Base-by-base conservation (phyloP, 2,329 filamentous ascomycete species). In the Fusarium multiceps region DNA sequence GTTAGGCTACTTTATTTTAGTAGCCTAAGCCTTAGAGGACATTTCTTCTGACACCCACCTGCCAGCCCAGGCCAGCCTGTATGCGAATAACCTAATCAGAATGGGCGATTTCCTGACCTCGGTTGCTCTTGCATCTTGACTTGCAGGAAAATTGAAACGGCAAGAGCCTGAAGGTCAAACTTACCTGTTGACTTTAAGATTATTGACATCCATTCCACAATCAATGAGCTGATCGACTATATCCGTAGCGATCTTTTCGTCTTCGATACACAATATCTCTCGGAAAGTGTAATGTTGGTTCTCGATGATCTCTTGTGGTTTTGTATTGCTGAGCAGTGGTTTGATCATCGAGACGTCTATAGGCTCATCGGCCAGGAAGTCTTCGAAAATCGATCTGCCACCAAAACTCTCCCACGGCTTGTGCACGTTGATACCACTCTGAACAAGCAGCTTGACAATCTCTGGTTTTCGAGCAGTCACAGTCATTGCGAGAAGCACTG, bases 201-300 rank as follows among this genome's bases (percentile, higher is more conserved):
- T 43, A 11, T 75, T 72, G 3, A 68, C 59, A 9, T 75, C 63
- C 28, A 75, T 63, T 13, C 66, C 63, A 11, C 55, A 48, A 6
- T 50, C 30, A n/a, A 75, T 46, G 2, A 75, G 23, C 5, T 54
- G 46, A 5, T 27, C 37, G 7, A 75, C 14, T 5, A 74, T 18
- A 3, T 46, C 41, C 20, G 46, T 42, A 2, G 72, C 55, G 5
- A 65, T 37, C 4, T 23, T 4, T 6, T 64, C 49, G 6, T 58
- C 27, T 4, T 46, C 13, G 6, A 69, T 21, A 2, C 28, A 25
- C 4, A 65, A 40, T 5, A 69, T n/a, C 3, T 69, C 51, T 2
- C 57, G 32, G 25, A 75, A 63, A 5, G 71, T 67, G 7, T 65
- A 47, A 10, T 57, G 25, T 25, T 74, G 72, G 8, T 63, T 70